Evolutionary conservation across 805 yeast species (phyloP).

Genomic region (Zygotorulaspora sp.): DNA sequence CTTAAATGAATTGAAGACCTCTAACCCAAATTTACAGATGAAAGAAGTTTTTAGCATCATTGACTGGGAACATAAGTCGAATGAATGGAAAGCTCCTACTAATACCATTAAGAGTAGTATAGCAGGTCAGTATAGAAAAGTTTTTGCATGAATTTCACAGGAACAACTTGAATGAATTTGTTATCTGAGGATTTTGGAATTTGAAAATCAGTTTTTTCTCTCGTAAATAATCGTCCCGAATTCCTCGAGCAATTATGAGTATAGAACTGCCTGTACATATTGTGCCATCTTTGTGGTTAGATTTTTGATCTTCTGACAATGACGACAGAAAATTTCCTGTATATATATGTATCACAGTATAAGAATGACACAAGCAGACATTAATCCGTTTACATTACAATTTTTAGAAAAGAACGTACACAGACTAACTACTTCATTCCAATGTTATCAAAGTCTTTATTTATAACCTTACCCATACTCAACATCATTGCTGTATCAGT

Average conservation of each 20-base stretch:
- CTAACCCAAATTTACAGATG: conserved; percentile 27
- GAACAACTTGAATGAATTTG: too few relatives aligned
- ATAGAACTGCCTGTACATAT: too few relatives aligned
- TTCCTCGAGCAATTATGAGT: too few relatives aligned
- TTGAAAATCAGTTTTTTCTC: too few relatives aligned
- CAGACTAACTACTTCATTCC: neutral
- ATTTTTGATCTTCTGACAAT: too few relatives aligned
- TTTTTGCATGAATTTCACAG: too few relatives aligned
- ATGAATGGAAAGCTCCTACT: conserved; percentile 39
- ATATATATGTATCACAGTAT: too few relatives aligned
- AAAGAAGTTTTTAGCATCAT: conserved; percentile 33
- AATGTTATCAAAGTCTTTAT: neutral
- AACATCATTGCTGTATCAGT: conserved; percentile 2
- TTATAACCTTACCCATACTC: conserved; percentile 1
- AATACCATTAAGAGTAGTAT: conserved; percentile 32
- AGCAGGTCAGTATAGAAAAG: conserved; percentile 25
- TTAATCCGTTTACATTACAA: neutral
- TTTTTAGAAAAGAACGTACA: neutral
- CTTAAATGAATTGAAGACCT: conserved; percentile 21
- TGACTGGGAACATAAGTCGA: conserved; percentile 33
- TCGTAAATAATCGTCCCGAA: conserved; percentile 1
- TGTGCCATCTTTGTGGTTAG: too few relatives aligned
- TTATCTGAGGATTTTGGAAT: too few relatives aligned
- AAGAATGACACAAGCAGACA: neutral
- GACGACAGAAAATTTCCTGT: too few relatives aligned